Base-by-base conservation (phyloP, 192 early-diverging fungal species). In the Coemansia sp. region DNA sequence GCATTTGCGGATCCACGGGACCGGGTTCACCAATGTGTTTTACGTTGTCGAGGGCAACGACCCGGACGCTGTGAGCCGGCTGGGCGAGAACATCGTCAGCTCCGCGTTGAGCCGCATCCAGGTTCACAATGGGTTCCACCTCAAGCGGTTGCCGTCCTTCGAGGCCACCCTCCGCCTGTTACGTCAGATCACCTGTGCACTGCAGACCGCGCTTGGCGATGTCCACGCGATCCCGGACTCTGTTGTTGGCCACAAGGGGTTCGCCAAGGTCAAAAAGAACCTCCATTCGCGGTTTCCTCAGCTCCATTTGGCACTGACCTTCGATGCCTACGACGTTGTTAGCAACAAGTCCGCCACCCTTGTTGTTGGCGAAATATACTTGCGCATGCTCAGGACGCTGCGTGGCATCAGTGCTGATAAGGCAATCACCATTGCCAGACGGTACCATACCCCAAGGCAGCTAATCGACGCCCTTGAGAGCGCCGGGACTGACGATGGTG, bases 41-140 rank as follows among this genome's bases (percentile, higher is more conserved):
- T 99, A 99, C 65, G 74, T 99, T 23, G 81, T 99, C 21, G 97
- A 99, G 79, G 91, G 94, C 19, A 85, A 87, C 49, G 86, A 87
- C 53, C 72, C 81, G 0, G 88, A 90, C n/a, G 89, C 87, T 4
- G 86, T 84, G 5, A 70, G 81, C 9, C 72, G 86, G 18, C 83
- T 93, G 61, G 88, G 91, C 19, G 63, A 86, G 49, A 83, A 85
- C 2, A 82, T 88, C 0, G 85, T 96, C 12, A 84, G 86, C 21
- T 89, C 95, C 5, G 90, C 92, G 0, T 74, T 97, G 52, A 87
- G 91, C 2, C 79, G 88, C 38, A 86, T 85, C 15, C 95, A 97
- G 74, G 71, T 95, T 5, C 66, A 87, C 37, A 84, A 97, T 58
- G 91, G 92, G 0, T 94, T 96, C 58, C 95, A 92, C 40, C 65